Base-by-base conservation (phyloP, 176 grass and related monocot genomes). In the Echinochloa phyllopogon region DNA sequence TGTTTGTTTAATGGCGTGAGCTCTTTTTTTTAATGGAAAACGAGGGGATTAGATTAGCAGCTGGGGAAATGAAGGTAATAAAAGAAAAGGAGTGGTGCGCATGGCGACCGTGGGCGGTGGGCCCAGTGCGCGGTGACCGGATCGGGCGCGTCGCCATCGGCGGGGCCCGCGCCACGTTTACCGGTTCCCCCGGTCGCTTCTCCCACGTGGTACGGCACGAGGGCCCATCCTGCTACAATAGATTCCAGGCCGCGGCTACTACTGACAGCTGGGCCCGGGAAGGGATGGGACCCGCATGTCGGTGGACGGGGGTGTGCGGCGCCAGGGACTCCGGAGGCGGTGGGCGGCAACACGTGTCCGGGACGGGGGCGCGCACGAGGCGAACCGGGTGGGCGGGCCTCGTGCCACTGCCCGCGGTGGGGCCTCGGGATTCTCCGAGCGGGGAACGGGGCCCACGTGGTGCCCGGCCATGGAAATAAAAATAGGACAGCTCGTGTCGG, bases 171-270 rank as follows among this genome's bases (percentile, higher is more conserved):
- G 33, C 40, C 65, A 68, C 51, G 74, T 68, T 81, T 37, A 82
- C 71, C 71, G 68, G 75, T 33, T 66, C 41, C 50, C 37, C 50
- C 49, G 74, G 74, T 83, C 40, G 88, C 67, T 8, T 18, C 42
- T 5, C 72, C 84, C 84, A 83, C 84, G 84, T 86, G 79, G 77
- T 85, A 25, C 50, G 75, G 27, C 52, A 23, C 61, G 69, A 59
- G 42, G 71, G 11, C 23, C 4, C 16, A 8, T 3, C 27, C 14
- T 15, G 40, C 27, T 12, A 14, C 52, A 41, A 69, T 2, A 0
- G 4, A 3, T 0, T 4, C 0, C 0, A 1, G 0, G 0, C 0
- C 8, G 1, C 0, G 9, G 0, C 0, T 0, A 3, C 2, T 49
- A 37, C 88, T 87, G 79, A 83, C 58, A 14, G 0, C 0, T 0